phyloP scores from a whole-genome alignment of 257 asterid genomes.

The Perilla frutescens region DNA sequence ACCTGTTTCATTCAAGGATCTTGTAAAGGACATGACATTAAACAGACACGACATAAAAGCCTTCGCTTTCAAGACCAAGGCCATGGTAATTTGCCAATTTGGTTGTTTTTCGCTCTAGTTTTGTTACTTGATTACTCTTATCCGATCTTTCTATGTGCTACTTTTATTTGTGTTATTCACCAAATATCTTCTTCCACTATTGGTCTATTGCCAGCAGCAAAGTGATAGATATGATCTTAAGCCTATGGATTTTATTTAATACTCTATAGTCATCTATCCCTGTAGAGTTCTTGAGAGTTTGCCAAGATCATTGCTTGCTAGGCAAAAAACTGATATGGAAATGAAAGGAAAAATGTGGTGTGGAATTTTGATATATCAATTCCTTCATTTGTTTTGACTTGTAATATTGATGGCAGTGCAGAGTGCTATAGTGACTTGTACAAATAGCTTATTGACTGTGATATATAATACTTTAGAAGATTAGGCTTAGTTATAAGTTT shows the following conservation, averaged over 20 bases:
- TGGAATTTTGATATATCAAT: background rate
- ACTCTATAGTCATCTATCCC: background rate
- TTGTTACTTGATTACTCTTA: background rate
- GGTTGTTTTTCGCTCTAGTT: constrained; percentile 17
- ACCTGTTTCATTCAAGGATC: constrained; percentile 69
- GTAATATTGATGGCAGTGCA: background rate
- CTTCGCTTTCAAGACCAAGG: constrained; percentile 79
- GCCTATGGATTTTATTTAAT: background rate
- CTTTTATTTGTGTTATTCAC: background rate
- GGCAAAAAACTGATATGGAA: background rate
- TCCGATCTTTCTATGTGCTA: background rate
- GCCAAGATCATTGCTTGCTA: constrained; percentile 8
- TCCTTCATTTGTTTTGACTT: background rate
- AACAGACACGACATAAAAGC: constrained; percentile 72
- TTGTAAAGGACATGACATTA: constrained; percentile 70
- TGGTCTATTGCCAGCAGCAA: constrained; percentile 1
- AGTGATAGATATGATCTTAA: constrained; percentile 4
- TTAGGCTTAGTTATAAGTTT: no score
- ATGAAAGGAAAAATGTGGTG: background rate
- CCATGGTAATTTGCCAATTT: constrained; percentile 55
- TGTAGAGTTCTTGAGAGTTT: constrained; percentile 21
- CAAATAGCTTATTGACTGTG: constrained; percentile 14
- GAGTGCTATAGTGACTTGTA: constrained; percentile 4
- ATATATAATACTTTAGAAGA: background rate
- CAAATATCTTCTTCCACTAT: constrained; percentile 7